Conservation (phyloP, 2,329 filamentous ascomycete species). For the Nannizziopsis barbatae region DNA sequence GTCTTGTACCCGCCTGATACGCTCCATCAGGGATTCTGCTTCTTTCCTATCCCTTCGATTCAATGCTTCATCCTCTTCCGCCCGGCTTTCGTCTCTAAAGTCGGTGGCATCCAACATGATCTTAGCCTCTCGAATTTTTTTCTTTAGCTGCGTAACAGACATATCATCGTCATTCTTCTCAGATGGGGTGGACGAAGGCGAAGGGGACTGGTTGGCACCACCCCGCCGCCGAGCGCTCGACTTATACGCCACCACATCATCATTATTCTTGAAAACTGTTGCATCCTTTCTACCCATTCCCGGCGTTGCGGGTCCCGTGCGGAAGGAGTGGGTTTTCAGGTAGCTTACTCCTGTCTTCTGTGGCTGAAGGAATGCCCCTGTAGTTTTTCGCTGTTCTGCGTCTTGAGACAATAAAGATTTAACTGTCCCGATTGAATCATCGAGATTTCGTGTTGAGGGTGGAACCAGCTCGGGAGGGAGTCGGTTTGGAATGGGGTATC, state of each 20-base stretch:
- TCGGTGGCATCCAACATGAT: conserved; percentile 92
- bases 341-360: conserved; percentile 98
- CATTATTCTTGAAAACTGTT: conserved; percentile 89
- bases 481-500: conserved; percentile 78
- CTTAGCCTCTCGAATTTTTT: conserved; percentile 89
- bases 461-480: conserved; percentile 87
- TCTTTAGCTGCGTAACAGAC: conserved; percentile 74
- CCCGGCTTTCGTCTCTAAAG: conserved; percentile 80
- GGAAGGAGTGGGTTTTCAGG: conserved; percentile 89
- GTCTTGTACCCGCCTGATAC: conserved; percentile 81
- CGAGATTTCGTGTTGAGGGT: conserved; percentile 86
- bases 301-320: conserved; percentile 48
- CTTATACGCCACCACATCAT: conserved; percentile 75
- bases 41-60: conserved; percentile 85
- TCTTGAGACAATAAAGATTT: conserved; percentile 83
- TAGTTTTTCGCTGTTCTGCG: conserved; percentile 77
- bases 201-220: conserved; percentile 61
- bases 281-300: conserved; percentile 70
- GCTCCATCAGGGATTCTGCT: conserved; percentile 84
- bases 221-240: conserved; percentile 85
- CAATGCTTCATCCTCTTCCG: conserved; percentile 82
- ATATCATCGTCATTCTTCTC: conserved; percentile 65
- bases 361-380: conserved; percentile 78
- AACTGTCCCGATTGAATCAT: conserved; percentile 82
- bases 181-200: conserved; percentile 55